phyloP scores from a whole-genome alignment of 306 rosid genomes.

The Cicer chorassanicum region DNA sequence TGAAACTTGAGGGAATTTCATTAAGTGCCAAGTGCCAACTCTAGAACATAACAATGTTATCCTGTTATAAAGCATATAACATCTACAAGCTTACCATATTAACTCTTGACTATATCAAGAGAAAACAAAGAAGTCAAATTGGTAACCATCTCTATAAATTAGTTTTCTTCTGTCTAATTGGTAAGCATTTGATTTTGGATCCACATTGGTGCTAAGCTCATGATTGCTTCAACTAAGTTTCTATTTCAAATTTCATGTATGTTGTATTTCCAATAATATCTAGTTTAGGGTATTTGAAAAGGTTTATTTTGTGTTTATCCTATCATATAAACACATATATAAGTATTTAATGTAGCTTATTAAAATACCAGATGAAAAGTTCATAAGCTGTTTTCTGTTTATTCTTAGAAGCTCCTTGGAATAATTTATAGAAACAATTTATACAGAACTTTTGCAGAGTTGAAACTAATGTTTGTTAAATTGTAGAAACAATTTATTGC shows the following conservation, averaged over 20 bases:
- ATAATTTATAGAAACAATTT: too few species aligned
- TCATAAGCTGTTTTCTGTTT: too few species aligned
- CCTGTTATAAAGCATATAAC: conserved; percentile 2
- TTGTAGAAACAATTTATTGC: too few species aligned
- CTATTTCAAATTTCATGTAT: conserved; percentile 11
- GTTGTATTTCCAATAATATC: background rate
- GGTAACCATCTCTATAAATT: background rate
- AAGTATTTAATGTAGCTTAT: too few species aligned
- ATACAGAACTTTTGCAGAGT: too few species aligned
- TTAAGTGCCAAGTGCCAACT: background rate
- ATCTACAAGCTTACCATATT: background rate
- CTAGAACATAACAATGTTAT: conserved; percentile 13
- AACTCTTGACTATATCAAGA: conserved; percentile 5
- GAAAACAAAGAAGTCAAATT: conserved; percentile 4
- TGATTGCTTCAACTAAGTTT: conserved; percentile 2
- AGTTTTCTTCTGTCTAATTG: background rate
- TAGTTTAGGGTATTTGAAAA: background rate
- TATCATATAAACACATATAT: background rate
- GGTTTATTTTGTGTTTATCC: background rate
- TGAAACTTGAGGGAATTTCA: background rate
- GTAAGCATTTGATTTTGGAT: too few species aligned
- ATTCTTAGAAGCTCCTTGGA: too few species aligned
- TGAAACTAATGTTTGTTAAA: too few species aligned
- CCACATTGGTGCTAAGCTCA: background rate
- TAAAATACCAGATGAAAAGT: too few species aligned